Evolutionary conservation across 257 asterid genomes (phyloP).

Genomic region (Striga asiatica): DNA sequence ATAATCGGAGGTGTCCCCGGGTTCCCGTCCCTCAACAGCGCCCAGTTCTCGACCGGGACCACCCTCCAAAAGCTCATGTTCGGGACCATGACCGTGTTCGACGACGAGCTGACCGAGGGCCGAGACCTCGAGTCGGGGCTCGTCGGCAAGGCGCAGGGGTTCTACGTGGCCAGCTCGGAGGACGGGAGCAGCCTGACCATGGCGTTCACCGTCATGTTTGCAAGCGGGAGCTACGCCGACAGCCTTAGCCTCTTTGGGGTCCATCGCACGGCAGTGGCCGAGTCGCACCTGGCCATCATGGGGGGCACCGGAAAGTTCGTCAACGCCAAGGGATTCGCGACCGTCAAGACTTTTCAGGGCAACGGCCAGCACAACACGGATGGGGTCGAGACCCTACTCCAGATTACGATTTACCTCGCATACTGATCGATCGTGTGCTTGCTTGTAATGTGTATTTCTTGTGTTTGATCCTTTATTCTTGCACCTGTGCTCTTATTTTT

Average conservation of each 20-base stretch:
- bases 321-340: slow-evolving; percentile 63
- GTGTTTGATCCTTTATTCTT: no score
- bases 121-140: slow-evolving; percentile 58
- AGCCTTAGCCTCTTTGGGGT: slow-evolving; percentile 70
- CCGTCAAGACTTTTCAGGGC: slow-evolving; percentile 46
- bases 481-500: no score
- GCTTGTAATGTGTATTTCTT: no score
- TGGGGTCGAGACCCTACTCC: slow-evolving; percentile 70
- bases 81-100: slow-evolving; percentile 72
- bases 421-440: slow-evolving; percentile 25
- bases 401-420: slow-evolving; percentile 57
- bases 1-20: slow-evolving; percentile 60
- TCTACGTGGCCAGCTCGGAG: slow-evolving; percentile 62
- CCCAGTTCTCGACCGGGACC: slow-evolving; percentile 47
- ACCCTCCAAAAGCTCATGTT: slow-evolving; percentile 82
- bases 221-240: slow-evolving; percentile 55
- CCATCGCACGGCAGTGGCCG: slow-evolving; percentile 50
- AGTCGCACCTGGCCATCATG: slow-evolving; percentile 78
- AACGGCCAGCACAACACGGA: slow-evolving; percentile 47
- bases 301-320: slow-evolving; percentile 88
- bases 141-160: slow-evolving; percentile 83
- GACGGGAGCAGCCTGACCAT: slow-evolving; percentile 77
- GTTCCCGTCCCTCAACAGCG: slow-evolving; percentile 58
- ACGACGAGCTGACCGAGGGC: slow-evolving; percentile 72
- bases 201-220: slow-evolving; percentile 73